Evolutionary conservation across 2,329 filamentous ascomycete genomes (phyloP).

Genomic region (Arthrinium phaeospermum): DNA sequence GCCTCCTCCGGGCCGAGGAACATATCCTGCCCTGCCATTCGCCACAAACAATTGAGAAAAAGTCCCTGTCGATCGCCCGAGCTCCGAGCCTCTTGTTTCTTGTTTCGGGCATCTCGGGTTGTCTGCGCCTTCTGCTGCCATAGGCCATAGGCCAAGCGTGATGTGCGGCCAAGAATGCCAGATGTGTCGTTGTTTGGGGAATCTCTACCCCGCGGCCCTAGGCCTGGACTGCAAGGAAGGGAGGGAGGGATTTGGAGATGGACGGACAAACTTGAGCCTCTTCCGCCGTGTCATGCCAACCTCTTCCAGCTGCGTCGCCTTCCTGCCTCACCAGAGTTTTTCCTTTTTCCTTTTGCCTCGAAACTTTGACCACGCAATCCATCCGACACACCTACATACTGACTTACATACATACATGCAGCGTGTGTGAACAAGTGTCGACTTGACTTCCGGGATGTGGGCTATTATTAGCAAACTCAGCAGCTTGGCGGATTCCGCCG

Average conservation of each 20-base stretch:
- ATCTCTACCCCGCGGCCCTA: neutral
- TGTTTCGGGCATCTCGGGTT: neutral
- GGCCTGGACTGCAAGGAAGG: neutral
- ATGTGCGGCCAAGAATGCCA: neutral
- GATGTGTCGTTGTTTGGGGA: neutral
- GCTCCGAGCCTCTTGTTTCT: neutral
- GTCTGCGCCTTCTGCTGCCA: neutral
- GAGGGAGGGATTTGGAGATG: neutral
- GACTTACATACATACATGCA: neutral
- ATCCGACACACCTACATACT: neutral
- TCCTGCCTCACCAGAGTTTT: neutral
- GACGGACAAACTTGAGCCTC: neutral
- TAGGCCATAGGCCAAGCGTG: too few relatives aligned
- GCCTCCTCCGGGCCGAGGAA: neutral
- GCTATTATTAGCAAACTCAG: slow-evolving; percentile 15
- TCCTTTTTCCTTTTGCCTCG: neutral
- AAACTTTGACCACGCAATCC: slow-evolving; percentile 10
- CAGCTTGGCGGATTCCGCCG: neutral
- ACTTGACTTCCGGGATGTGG: neutral
- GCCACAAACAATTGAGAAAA: neutral
- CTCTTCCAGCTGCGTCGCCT: neutral
- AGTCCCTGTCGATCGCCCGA: slow-evolving; percentile 8
- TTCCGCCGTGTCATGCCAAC: neutral
- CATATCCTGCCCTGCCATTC: neutral
- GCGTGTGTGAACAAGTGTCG: neutral